Evolutionary conservation across 139 green algal genomes (phyloP).

Genomic region (Astrephomene gubernaculifera): DNA sequence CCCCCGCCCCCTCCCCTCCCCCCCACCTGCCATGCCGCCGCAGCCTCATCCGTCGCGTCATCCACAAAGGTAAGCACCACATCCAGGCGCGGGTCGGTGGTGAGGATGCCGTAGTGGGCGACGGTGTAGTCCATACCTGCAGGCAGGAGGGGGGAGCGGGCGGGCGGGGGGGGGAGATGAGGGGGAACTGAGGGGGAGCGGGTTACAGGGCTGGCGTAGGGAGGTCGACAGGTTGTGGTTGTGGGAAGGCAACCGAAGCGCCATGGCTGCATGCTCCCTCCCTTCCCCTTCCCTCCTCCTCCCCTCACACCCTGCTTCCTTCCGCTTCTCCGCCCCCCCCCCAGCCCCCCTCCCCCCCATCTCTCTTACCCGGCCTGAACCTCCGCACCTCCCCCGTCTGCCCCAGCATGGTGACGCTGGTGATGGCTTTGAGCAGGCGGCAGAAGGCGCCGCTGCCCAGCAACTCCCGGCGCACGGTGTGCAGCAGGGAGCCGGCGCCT

Average conservation of each 20-base stretch:
- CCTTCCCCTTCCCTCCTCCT: not conserved
- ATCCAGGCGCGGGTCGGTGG: constrained; percentile 74
- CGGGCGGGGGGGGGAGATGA: not conserved
- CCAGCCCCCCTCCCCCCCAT: not conserved
- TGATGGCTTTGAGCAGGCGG: constrained; percentile 72
- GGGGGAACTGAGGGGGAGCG: not conserved
- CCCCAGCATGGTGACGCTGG: constrained; percentile 61
- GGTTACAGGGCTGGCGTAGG: not conserved
- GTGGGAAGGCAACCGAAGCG: not conserved
- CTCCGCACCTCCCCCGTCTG: constrained; percentile 72
- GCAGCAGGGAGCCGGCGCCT: constrained; percentile 29
- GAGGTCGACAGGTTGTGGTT: not conserved
- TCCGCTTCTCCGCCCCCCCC: not conserved
- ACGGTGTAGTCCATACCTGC: constrained; percentile 89
- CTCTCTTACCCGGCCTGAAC: constrained; percentile 75
- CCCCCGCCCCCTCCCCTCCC: not conserved
- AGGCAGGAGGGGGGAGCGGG: not conserved
- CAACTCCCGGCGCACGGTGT: constrained; percentile 48
- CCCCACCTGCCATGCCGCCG: constrained; percentile 21
- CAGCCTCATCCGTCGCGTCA: constrained; percentile 41
- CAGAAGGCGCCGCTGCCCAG: constrained; percentile 74
- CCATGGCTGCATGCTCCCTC: not conserved
- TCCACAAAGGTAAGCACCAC: constrained; percentile 87
- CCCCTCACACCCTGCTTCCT: not conserved
- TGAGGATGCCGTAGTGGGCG: constrained; percentile 80